Evolutionary conservation across 768 basidiomycete genomes (phyloP).

Genomic region (Leccinum disarticulatum): DNA sequence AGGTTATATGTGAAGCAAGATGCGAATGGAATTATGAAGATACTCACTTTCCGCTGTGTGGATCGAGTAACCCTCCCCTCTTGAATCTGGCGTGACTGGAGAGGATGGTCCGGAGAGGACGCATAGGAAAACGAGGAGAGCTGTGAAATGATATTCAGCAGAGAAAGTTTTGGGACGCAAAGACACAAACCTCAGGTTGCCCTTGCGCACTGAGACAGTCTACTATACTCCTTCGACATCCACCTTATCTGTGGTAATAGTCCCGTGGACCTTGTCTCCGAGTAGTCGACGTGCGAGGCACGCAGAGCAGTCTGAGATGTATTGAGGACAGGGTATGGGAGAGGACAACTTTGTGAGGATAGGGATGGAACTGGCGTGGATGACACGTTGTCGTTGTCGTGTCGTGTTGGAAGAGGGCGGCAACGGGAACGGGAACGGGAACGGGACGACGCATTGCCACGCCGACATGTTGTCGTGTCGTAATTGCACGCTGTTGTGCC

Average conservation of each 20-base stretch:
- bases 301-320: background rate
- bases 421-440: no score
- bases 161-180: background rate
- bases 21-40: background rate
- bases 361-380: no score
- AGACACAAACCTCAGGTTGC: background rate
- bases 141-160: background rate
- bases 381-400: no score
- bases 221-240: background rate
- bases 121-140: background rate
- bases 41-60: conserved; percentile 1
- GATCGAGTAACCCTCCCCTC: background rate
- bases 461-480: no score
- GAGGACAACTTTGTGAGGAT: no score
- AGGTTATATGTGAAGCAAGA: background rate
- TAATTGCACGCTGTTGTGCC: no score
- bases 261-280: background rate
- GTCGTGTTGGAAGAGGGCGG: no score
- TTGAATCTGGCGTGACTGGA: background rate
- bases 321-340: no score
- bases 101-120: background rate
- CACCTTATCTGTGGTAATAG: background rate
- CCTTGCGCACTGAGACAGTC: background rate
- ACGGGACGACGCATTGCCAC: no score
- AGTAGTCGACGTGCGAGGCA: background rate